Evolutionary conservation across 805 yeast species (phyloP).

Genomic region (Barnettozyma pratensis): DNA sequence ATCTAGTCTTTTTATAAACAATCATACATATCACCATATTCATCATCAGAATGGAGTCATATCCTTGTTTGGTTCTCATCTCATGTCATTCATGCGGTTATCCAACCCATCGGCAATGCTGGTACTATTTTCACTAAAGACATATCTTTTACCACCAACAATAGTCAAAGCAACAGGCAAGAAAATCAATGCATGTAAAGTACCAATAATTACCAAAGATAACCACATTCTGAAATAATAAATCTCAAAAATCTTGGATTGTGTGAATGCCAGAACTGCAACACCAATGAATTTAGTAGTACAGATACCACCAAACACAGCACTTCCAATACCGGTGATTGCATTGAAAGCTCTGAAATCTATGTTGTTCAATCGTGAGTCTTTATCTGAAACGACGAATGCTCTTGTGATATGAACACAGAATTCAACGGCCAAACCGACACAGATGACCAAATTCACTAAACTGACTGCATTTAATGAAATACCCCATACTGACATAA

Average conservation of each 20-base stretch:
- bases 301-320: conserved; percentile 88
- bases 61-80: not conserved
- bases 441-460: conserved; percentile 87
- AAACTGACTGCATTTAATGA: conserved; percentile 84
- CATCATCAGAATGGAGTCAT: not conserved
- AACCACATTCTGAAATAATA: conserved; percentile 96
- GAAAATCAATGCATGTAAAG: conserved; percentile 71
- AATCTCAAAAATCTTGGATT: conserved; percentile 82
- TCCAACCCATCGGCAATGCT: conserved; percentile 29
- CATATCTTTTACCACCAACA: conserved; percentile 57
- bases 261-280: conserved; percentile 77
- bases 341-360: conserved; percentile 45
- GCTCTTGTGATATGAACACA: conserved; percentile 84
- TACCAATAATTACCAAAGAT: conserved; percentile 68
- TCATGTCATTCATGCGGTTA: conserved; percentile 11
- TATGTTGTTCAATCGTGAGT: conserved; percentile 27
- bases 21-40: no score
- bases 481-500: conserved; percentile 70
- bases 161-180: conserved; percentile 69
- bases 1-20: no score
- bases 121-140: conserved; percentile 30
- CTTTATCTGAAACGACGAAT: conserved; percentile 38
- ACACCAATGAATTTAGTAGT: conserved; percentile 88
- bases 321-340: conserved; percentile 75
- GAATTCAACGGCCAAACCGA: conserved; percentile 91